These are phyloP conservation scores for Linnemannia exigua DNA, from an alignment of 192 early-diverging fungal species.

Conservation along the genomic window DNA sequence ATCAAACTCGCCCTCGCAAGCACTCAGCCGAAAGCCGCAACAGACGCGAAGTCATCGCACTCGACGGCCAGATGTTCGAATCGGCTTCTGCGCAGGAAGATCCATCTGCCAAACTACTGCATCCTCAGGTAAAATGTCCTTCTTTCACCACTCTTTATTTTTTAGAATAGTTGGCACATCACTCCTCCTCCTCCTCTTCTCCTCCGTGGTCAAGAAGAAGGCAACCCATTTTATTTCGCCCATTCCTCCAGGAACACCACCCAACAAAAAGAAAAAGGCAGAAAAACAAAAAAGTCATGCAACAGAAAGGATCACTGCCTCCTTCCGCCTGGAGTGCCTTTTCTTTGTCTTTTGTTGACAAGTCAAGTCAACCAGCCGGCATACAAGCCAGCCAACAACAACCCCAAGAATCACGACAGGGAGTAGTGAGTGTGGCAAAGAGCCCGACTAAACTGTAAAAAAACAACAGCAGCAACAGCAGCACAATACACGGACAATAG, in stretches of 20 bases:
- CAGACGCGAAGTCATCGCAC: slow-evolving; percentile 42
- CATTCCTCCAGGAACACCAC: background rate
- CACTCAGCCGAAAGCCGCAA: slow-evolving; percentile 29
- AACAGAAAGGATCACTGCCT: background rate
- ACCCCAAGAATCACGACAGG: slow-evolving; percentile 2
- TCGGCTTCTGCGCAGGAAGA: slow-evolving; percentile 19
- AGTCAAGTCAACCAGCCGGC: too few species aligned
- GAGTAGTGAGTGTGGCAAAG: slow-evolving; percentile 11
- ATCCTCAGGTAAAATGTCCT: background rate
- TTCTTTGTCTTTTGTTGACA: too few species aligned
- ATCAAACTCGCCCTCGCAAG: slow-evolving; percentile 21
- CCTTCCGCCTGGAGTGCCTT: background rate
- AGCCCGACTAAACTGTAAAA: slow-evolving; percentile 39
- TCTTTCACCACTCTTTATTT: background rate
- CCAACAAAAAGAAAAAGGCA: background rate
- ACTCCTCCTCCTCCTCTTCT: background rate
- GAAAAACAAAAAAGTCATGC: background rate
- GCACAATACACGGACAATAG: slow-evolving; percentile 1
- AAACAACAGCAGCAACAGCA: background rate
- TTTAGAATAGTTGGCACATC: background rate
- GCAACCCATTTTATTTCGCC: background rate
- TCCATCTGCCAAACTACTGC: background rate
- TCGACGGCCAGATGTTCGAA: slow-evolving; percentile 54
- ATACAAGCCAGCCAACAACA: background rate
- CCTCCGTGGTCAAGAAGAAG: background rate